Percentiles rank a stretch among this genome's conserved stretches.
phyloP scores from a whole-genome alignment of 192 early-diverging fungal genomes.

The Radiomyces spectabilis region DNA sequence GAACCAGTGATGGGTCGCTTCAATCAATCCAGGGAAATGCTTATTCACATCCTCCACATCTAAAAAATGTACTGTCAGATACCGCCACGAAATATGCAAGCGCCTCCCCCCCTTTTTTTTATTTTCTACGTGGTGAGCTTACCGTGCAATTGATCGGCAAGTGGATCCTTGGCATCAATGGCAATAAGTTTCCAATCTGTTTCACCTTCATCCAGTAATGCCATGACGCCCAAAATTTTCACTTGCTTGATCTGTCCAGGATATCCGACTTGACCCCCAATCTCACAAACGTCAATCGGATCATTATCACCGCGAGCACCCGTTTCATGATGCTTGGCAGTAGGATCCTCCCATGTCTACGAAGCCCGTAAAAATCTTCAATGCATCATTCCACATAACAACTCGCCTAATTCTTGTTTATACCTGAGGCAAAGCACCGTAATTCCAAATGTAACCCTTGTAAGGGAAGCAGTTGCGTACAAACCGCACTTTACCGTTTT shows the following conservation, averaged over 20 bases:
- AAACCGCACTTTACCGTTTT: slow-evolving; percentile 97
- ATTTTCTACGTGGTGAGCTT: not conserved
- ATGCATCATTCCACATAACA: not conserved
- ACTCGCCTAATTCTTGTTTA: not conserved
- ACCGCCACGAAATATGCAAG: no score
- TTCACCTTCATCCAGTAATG: slow-evolving; percentile 96
- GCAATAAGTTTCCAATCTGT: slow-evolving; percentile 99
- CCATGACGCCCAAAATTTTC: slow-evolving; percentile 96
- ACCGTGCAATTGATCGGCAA: slow-evolving; percentile 71
- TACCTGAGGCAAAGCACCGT: slow-evolving; percentile 95
- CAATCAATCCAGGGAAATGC: slow-evolving; percentile 90
- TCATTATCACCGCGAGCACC: slow-evolving; percentile 95
- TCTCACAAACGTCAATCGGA: slow-evolving; percentile 96
- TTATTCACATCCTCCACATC: slow-evolving; percentile 98
- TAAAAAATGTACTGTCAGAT: slow-evolving; percentile 9
- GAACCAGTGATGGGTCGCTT: slow-evolving; percentile 99
- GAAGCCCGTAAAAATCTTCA: not conserved
- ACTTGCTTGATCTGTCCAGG: slow-evolving; percentile 97
- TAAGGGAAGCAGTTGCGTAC: slow-evolving; percentile 98
- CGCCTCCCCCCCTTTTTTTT: no score
- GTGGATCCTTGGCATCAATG: slow-evolving; percentile 94
- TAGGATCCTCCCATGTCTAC: slow-evolving; percentile 98
- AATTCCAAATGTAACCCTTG: slow-evolving; percentile 99
- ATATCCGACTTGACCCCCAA: slow-evolving; percentile 89
- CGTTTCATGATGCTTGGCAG: slow-evolving; percentile 78